Base-by-base conservation (phyloP, 176 grass and related monocot genomes). In the Poa pratensis region DNA sequence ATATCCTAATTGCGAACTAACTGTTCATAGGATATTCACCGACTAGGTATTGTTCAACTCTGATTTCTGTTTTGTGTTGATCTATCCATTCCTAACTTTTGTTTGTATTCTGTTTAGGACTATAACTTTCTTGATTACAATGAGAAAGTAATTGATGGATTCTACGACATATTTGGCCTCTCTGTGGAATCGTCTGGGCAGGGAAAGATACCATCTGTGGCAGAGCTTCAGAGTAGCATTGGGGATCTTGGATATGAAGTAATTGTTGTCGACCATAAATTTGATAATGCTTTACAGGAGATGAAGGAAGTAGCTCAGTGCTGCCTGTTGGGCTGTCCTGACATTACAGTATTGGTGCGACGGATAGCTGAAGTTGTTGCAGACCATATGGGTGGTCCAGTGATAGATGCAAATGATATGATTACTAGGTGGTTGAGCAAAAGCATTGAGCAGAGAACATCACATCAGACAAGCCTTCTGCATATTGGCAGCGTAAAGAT, bases 161-260 rank as follows among this genome's bases (percentile, higher is more conserved):
- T 97, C 87, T 97, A 91, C 62, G 95, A 94, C 71, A 93, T 97
- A 86, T 91, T 89, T 89, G 86, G 90, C 40, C 76, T 82, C 65
- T 91, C 82, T 0, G 22, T 34, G 16, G 82, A 86, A 79, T 89
- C 22, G 18, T 87, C 82, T 19, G 83, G 80, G 74, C 90, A 92
- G 37, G 74, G 76, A 51, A 91, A 88, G 22, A 90, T 97, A 39
- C 87, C 90, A 55, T 94, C 89, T 0, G 87, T 94, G 70, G 77
- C 81, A 71, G 95, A 97, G 54, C 90, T 97, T 82, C 95, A 97
- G 81, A 88, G 83, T 62, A 77, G 90, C 79, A 90, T 91, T 59
- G 92, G 95, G 1, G 95, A 97, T 86, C 90, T 94, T 58, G 92
- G 95, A 66, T 97, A 93, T 91, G 95, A 94, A 93, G 95, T 97